phyloP scores from a whole-genome alignment of 139 green algal species.

The Chlamydomonas applanata region DNA sequence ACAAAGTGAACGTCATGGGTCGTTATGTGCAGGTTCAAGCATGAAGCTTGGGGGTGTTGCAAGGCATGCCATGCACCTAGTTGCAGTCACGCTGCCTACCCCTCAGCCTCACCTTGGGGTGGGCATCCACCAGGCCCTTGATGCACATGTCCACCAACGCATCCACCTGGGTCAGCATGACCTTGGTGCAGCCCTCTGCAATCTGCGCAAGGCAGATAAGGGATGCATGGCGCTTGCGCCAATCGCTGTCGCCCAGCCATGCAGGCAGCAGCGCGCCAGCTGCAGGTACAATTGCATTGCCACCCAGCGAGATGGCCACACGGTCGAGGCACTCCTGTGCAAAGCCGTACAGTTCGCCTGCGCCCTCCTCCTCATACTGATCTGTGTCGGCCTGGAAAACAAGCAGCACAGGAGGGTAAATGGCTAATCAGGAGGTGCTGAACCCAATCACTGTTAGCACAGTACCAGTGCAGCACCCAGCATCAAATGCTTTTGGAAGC shows the following conservation, averaged over 20 bases:
- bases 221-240: conserved; percentile 88
- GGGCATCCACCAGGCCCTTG: conserved; percentile 64
- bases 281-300: conserved; percentile 84
- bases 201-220: conserved; percentile 95
- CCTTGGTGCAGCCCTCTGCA: conserved; percentile 94
- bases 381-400: conserved; percentile 30
- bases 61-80: too few relatives aligned
- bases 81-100: too few relatives aligned
- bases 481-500: not conserved
- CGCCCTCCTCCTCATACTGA: conserved; percentile 65
- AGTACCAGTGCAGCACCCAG: not conserved
- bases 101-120: conserved; percentile 57
- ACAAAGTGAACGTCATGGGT: not conserved
- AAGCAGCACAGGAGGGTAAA: not conserved
- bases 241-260: conserved; percentile 78
- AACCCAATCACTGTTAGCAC: not conserved
- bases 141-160: conserved; percentile 83
- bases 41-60: too few relatives aligned
- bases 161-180: conserved; percentile 78
- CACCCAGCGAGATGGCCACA: conserved; percentile 86
- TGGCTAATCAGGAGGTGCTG: not conserved
- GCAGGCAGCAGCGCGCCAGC: conserved; percentile 69
- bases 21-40: too few relatives aligned
- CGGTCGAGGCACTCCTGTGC: conserved; percentile 89
- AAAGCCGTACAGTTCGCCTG: conserved; percentile 78